These are phyloP conservation scores for Mimosa pudica DNA, from an alignment of 306 rosid species.

Conservation along the genomic window DNA sequence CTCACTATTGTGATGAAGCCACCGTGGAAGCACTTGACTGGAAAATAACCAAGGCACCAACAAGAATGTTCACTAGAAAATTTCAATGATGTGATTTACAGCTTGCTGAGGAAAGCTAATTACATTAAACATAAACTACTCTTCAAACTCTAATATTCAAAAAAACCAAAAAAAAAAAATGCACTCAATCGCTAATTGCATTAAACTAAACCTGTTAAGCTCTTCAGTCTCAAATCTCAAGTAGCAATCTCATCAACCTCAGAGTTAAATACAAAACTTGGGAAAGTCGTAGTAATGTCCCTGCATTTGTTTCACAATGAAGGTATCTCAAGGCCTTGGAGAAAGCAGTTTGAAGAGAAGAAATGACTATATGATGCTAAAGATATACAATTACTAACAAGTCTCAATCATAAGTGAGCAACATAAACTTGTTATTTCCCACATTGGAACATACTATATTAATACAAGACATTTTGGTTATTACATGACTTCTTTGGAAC, in stretches of 20 bases:
- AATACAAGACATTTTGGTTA: too few relatives aligned
- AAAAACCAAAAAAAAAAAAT: not conserved
- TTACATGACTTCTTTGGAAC: too few relatives aligned
- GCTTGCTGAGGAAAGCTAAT: constrained; percentile 27
- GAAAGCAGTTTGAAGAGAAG: not conserved
- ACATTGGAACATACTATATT: too few relatives aligned
- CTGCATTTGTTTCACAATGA: constrained; percentile 55
- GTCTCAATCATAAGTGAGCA: too few relatives aligned
- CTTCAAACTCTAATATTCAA: not conserved
- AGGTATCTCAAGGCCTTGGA: constrained; percentile 13
- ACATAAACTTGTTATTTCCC: too few relatives aligned
- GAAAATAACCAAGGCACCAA: not conserved
- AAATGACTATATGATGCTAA: too few relatives aligned
- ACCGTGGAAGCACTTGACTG: not conserved
- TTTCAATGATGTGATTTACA: constrained; percentile 47
- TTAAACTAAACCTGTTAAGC: constrained; percentile 29
- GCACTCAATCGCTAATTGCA: constrained; percentile 35
- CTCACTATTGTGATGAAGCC: not conserved
- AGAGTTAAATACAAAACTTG: constrained; percentile 92
- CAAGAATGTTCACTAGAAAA: constrained; percentile 4
- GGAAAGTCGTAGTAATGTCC: constrained; percentile 92
- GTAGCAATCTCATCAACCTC: constrained; percentile 89
- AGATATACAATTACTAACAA: too few relatives aligned
- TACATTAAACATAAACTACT: constrained; percentile 13
- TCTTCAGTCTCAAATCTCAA: constrained; percentile 50